phyloP scores from a whole-genome alignment of 495 filamentous ascomycete genomes.

The Daldinia concentrica region DNA sequence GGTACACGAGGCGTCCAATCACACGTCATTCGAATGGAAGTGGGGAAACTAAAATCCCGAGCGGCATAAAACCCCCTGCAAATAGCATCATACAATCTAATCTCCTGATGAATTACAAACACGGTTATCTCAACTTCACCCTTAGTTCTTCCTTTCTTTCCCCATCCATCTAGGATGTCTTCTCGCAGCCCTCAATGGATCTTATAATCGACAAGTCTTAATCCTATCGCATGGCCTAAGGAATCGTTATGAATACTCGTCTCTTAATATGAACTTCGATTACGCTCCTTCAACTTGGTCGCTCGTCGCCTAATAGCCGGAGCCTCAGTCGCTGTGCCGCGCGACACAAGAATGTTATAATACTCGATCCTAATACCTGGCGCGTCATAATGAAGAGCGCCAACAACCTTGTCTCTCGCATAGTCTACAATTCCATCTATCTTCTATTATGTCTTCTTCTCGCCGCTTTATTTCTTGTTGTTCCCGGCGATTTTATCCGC shows the following conservation, averaged over 20 bases:
- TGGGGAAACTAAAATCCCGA: conserved; percentile 4
- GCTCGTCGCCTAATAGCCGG: conserved; percentile 30
- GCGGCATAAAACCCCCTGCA: conserved; percentile 9
- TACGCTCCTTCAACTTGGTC: conserved; percentile 16
- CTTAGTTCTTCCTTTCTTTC: conserved; percentile 5
- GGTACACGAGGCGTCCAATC: conserved; percentile 18
- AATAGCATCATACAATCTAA: conserved; percentile 28
- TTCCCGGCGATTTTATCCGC: conserved; percentile 83
- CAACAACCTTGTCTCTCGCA: conserved; percentile 65
- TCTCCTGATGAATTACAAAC: conserved; percentile 4
- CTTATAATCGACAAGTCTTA: conserved; percentile 13
- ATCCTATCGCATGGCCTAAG: conserved; percentile 1
- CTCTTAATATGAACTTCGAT: conserved; percentile 39
- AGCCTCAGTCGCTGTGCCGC: conserved; percentile 26
- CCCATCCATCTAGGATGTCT: conserved; percentile 10
- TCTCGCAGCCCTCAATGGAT: conserved; percentile 20
- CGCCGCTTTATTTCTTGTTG: conserved; percentile 76
- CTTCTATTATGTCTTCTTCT: conserved; percentile 78
- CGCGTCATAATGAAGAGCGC: conserved; percentile 46
- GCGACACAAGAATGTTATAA: conserved; percentile 24
- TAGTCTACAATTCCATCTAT: conserved; percentile 85
- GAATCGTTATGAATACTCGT: conserved; percentile 11
- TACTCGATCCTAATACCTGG: conserved; percentile 7
- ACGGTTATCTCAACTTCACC: conserved; percentile 24
- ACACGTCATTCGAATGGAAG: neutral